Base-by-base conservation (phyloP, 2,329 filamentous ascomycete genomes). In the Trichoderma brevicompactum region DNA sequence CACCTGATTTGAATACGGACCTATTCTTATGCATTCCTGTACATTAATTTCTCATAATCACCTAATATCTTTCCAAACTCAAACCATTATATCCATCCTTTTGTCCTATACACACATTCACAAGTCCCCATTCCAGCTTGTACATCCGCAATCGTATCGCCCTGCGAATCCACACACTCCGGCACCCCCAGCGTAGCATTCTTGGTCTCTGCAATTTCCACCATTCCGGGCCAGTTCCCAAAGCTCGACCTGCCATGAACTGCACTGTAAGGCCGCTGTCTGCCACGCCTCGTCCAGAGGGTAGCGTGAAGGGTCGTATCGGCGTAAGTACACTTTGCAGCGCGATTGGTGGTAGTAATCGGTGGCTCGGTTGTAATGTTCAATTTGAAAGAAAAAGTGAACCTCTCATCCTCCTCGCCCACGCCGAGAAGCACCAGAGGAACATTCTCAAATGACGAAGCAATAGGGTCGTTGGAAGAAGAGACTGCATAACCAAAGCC, bases 251-350 rank as follows among this genome's bases (percentile, higher is more conserved):
- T 19, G 3, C 8, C 46, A 1, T 49, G 17, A 1, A 19, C 5
- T 1, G 17, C 19, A 2, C 8, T 13, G 6, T 36, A 40, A 23
- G 17, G 43, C 55, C 28, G 32, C 9, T 19, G n/a, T 7, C 13
- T n/a, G 3, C 32, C 72, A 2, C 77, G 73, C 1, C 79, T 74
- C n/a, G 86, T 89, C 78, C 89, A 91, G 2, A 91, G 74, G 3
- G 80, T 84, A 0, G 81, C 88, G 32, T 81, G 76, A 68, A 90
- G 80, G 1, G 75, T 78, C 0, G 87, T 89, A 36, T 78, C 74
- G 63, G 83, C 82, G 76, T 84, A 91, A 66, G 79, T 84, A 76
- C 89, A 91, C 48, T 79, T 81, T 1, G 83, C 79, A 2, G 79
- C 79, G 13, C 77, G 74, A 67, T 80, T 81, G 54, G 77, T 73